Evolutionary conservation across 257 asterid species (phyloP).

Genomic region (Fraxinus anomala): DNA sequence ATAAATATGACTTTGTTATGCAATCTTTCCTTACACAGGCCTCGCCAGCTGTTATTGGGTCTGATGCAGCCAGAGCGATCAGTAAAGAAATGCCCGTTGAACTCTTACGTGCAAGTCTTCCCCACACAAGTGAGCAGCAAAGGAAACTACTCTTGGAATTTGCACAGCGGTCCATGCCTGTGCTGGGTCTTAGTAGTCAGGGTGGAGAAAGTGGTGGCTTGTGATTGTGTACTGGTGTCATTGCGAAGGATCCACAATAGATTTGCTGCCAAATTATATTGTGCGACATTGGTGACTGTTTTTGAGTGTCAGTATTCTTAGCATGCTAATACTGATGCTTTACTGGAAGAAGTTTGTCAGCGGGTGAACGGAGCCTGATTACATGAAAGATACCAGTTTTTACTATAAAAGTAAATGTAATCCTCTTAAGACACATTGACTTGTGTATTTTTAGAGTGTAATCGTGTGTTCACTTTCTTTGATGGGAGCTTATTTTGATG

Average conservation of each 20-base stretch:
- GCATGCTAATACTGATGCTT: constrained; percentile 16
- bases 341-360: constrained; percentile 4
- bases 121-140: constrained; percentile 77
- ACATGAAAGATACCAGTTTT: constrained; percentile 17
- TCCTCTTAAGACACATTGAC: not conserved
- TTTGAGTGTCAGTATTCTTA: constrained; percentile 12
- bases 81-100: constrained; percentile 74
- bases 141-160: constrained; percentile 60
- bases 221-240: constrained; percentile 24
- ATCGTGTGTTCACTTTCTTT: not conserved
- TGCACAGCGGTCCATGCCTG: constrained; percentile 66
- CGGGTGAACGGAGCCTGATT: constrained; percentile 6
- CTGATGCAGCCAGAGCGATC: constrained; percentile 60
- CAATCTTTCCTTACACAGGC: constrained; percentile 53
- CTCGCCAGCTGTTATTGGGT: constrained; percentile 39
- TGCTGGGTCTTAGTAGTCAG: constrained; percentile 34
- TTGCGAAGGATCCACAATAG: not conserved
- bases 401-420: constrained; percentile 6
- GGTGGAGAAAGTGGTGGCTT: constrained; percentile 43
- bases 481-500: constrained; percentile 14
- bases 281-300: not conserved
- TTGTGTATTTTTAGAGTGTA: not conserved
- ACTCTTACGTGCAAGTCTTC: constrained; percentile 74
- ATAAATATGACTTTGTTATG: constrained; percentile 58
- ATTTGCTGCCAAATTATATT: not conserved